Conservation (phyloP, 495 filamentous ascomycete species). For the Aspergillus olivimuriae region DNA sequence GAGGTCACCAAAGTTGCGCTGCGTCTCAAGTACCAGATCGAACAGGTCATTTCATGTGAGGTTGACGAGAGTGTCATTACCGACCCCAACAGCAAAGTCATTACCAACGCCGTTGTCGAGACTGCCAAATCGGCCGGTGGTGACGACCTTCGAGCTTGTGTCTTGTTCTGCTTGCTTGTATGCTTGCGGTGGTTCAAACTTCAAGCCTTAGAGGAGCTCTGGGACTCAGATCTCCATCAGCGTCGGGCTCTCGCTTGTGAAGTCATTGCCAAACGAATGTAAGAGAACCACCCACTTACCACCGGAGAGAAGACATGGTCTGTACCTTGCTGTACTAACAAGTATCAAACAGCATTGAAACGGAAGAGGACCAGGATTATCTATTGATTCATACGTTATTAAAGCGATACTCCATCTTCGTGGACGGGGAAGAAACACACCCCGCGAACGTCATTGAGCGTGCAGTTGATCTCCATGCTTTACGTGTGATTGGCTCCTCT, state of each 20-base stretch:
- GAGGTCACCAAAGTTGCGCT: slow-evolving; percentile 84
- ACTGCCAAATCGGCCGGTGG: slow-evolving; percentile 79
- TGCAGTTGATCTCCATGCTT: slow-evolving; percentile 85
- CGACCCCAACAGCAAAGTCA: slow-evolving; percentile 71
- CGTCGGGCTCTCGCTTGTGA: slow-evolving; percentile 81
- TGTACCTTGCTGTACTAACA: too few species aligned
- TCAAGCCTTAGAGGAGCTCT: slow-evolving; percentile 75
- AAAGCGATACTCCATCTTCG: slow-evolving; percentile 79
- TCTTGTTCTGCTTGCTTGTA: slow-evolving; percentile 80
- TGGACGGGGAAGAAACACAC: slow-evolving; percentile 60
- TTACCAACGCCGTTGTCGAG: slow-evolving; percentile 69
- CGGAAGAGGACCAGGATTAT: slow-evolving; percentile 66
- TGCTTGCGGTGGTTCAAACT: slow-evolving; percentile 87
- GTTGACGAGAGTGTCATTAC: slow-evolving; percentile 67
- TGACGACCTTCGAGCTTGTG: slow-evolving; percentile 64
- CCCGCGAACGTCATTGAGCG: slow-evolving; percentile 86
- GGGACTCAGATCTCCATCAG: slow-evolving; percentile 81
- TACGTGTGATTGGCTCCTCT: slow-evolving; percentile 77
- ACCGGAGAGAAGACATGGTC: too few species aligned
- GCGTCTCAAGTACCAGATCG: slow-evolving; percentile 84
- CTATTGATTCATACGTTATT: slow-evolving; percentile 78
- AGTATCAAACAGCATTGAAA: slow-evolving; percentile 64
- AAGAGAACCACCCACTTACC: too few species aligned
- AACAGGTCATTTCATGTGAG: slow-evolving; percentile 82
- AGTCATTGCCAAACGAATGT: slow-evolving; percentile 88